A percentile compares a stretch with the other conserved stretches of the same genome.
These are phyloP conservation scores for Xanthoconium purpureum DNA, from an alignment of 768 basidiomycete species.

Conservation along the genomic window DNA sequence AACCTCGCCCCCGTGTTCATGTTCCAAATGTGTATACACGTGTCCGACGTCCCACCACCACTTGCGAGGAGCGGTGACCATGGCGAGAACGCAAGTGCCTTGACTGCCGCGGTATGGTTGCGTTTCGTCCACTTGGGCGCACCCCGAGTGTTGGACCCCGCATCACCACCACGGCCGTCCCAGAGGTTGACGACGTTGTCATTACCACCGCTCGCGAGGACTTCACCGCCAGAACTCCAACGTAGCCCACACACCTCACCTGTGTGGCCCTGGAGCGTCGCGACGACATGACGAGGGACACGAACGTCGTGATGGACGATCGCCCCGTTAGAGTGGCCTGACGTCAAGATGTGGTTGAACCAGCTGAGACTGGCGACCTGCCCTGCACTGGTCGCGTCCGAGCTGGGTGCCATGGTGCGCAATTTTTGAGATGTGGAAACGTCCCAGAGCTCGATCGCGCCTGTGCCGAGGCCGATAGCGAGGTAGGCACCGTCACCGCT, in stretches of 20 bases:
- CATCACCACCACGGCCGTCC: constrained; percentile 78
- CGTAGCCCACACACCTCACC: constrained; percentile 92
- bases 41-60: constrained; percentile 94
- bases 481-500: constrained; percentile 80
- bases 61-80: constrained; percentile 91
- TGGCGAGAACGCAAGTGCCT: constrained; percentile 93
- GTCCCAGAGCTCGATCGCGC: constrained; percentile 96
- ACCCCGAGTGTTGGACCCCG: constrained; percentile 42
- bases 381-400: constrained; percentile 33
- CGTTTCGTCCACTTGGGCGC: constrained; percentile 87
- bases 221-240: constrained; percentile 85
- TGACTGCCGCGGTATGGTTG: constrained; percentile 87
- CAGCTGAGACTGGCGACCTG: constrained; percentile 86
- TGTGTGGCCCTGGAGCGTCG: constrained; percentile 84
- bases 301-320: constrained; percentile 98
- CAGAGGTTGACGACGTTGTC: constrained; percentile 98
- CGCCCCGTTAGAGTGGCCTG: constrained; percentile 89
- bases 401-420: constrained; percentile 73
- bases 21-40: constrained; percentile 88
- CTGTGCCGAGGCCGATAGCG: constrained; percentile 74
- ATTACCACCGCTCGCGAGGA: constrained; percentile 93
- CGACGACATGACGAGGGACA: constrained; percentile 81
- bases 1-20: constrained; percentile 88
- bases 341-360: constrained; percentile 81
- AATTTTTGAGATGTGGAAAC: constrained; percentile 73